Evolutionary conservation across 2,329 filamentous ascomycete genomes (phyloP).

Genomic region (Neurospora sp.): DNA sequence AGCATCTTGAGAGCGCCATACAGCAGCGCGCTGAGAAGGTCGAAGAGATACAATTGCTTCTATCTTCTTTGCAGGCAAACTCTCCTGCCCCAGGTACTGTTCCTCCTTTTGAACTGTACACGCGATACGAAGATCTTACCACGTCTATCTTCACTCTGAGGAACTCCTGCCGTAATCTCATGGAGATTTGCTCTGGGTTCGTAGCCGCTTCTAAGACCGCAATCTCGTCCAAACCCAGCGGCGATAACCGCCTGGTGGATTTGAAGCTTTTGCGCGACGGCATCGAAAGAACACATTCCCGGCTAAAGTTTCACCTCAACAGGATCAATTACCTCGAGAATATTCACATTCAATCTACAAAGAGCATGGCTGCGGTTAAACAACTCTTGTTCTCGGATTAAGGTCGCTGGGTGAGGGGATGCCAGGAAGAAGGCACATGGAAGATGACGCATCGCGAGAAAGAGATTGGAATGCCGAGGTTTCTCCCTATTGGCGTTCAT

Average conservation of each 20-base stretch:
- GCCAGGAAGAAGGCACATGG: neutral
- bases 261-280: neutral
- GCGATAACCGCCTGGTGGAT: neutral
- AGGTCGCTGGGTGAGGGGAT: neutral
- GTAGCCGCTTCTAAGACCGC: neutral
- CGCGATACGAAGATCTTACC: neutral
- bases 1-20: neutral
- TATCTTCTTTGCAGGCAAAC: neutral
- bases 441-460: neutral
- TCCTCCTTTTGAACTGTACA: neutral
- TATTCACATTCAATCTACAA: neutral
- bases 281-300: neutral
- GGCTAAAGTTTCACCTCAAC: neutral
- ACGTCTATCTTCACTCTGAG: neutral
- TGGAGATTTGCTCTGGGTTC: neutral
- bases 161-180: neutral
- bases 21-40: neutral
- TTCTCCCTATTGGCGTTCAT: neutral
- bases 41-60: neutral
- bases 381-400: neutral
- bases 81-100: rapidly evolving
- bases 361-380: neutral
- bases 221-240: neutral
- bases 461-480: neutral
- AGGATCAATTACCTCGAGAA: neutral